A percentile compares a stretch with the other conserved stretches of the same genome.
Conservation (phyloP, 148 eudicot genomes). For the Chenopodium formosanum region DNA sequence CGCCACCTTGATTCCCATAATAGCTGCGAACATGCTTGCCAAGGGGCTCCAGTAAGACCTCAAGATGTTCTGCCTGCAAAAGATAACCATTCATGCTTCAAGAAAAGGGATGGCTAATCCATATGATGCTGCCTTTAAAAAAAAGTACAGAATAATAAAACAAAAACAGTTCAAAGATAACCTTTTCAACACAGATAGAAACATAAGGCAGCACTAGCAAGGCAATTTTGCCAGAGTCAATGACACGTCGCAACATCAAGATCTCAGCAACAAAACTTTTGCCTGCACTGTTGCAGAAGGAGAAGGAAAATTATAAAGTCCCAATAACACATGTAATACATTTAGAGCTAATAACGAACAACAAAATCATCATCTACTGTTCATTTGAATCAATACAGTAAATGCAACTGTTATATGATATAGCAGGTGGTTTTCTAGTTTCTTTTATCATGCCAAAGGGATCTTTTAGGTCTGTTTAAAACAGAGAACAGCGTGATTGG, state of each 20-base stretch:
- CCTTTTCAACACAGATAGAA: constrained; percentile 98
- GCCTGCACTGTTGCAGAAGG: constrained; percentile 70
- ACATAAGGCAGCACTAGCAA: constrained; percentile 96
- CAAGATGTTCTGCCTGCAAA: constrained; percentile 89
- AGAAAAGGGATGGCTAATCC: not conserved
- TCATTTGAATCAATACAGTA: not conserved
- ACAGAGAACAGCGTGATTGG: not conserved
- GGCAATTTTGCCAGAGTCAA: constrained; percentile 83
- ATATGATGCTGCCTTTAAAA: not conserved
- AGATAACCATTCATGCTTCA: constrained; percentile 10
- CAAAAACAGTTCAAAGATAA: constrained; percentile 21
- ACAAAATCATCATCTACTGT: not conserved
- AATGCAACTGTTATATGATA: not conserved
- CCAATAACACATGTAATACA: not conserved
- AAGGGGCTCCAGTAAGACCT: constrained; percentile 82
- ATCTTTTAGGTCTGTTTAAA: not conserved
- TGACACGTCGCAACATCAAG: constrained; percentile 76
- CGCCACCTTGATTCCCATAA: constrained; percentile 98
- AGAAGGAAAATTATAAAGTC: constrained; percentile 17
- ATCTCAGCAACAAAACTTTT: constrained; percentile 99
- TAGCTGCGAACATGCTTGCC: constrained; percentile 95
- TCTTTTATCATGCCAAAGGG: not conserved
- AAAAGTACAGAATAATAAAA: no score
- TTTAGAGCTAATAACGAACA: not conserved
- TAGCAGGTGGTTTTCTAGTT: not conserved